phyloP scores from a whole-genome alignment of 1,284 basidiomycete genomes.

The Boletellus deceptivus region DNA sequence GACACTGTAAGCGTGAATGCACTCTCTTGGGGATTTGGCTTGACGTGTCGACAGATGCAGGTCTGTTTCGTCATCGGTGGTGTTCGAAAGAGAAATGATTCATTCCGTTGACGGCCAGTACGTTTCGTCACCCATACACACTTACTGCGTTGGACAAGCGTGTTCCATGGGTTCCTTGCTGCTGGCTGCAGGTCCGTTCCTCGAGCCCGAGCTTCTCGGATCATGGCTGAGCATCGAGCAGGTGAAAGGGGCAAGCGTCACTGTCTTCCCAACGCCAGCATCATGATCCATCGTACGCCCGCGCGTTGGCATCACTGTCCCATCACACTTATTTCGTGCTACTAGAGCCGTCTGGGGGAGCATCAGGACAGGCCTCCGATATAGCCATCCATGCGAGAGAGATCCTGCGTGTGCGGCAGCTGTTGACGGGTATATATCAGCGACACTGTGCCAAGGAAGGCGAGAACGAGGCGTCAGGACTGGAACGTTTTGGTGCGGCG shows the following conservation, averaged over 20 bases:
- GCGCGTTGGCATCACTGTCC: slow-evolving; percentile 8
- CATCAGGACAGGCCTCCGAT: slow-evolving; percentile 89
- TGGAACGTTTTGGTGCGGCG: slow-evolving; percentile 74
- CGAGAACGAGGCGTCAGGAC: slow-evolving; percentile 63
- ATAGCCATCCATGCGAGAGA: slow-evolving; percentile 94
- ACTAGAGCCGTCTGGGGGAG: slow-evolving; percentile 90
- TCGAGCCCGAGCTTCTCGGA: slow-evolving; percentile 7
- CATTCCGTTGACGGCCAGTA: slow-evolving; percentile 52
- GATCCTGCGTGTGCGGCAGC: slow-evolving; percentile 81
- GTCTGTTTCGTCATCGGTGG: slow-evolving; percentile 36
- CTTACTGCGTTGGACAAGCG: slow-evolving; percentile 90
- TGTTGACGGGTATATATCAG: slow-evolving; percentile 84
- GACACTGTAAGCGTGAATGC: slow-evolving; percentile 66
- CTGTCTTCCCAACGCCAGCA: slow-evolving; percentile 86
- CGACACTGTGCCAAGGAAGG: slow-evolving; percentile 67
- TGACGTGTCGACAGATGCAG: slow-evolving; percentile 63
- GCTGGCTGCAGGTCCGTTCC: slow-evolving; percentile 67
- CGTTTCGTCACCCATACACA: slow-evolving; percentile 90
- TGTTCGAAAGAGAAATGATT: slow-evolving; percentile 10
- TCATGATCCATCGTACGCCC: slow-evolving; percentile 93
- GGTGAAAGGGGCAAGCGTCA: slow-evolving; percentile 85
- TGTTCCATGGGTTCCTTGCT: slow-evolving; percentile 92
- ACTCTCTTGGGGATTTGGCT: slow-evolving; percentile 11
- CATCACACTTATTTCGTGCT: slow-evolving; percentile 7
- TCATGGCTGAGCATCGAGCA: slow-evolving; percentile 23